These are phyloP conservation scores for Centella asiatica DNA, from an alignment of 129 eudicot species.

Conservation along the genomic window DNA sequence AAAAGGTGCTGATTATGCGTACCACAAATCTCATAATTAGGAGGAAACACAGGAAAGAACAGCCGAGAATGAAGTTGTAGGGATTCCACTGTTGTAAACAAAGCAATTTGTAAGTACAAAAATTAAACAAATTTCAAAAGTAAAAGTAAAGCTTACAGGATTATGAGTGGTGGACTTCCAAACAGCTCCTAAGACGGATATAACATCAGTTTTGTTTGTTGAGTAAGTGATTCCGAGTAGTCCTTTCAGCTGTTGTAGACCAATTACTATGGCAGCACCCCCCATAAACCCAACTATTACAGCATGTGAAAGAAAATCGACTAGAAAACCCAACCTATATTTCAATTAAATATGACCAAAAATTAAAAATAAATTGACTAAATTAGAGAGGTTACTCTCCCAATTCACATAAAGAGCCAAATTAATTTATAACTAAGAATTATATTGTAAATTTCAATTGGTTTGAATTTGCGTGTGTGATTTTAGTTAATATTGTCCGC, in stretches of 20 bases:
- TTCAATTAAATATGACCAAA: no score
- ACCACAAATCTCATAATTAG: constrained; percentile 37
- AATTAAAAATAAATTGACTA: no score
- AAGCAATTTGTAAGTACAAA: no score
- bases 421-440: no score
- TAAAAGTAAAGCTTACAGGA: constrained; percentile 47
- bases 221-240: constrained; percentile 39
- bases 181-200: constrained; percentile 52
- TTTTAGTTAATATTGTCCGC: no score
- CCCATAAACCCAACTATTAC: constrained; percentile 58
- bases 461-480: no score
- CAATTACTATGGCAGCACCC: constrained; percentile 49
- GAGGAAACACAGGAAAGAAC: constrained; percentile 49
- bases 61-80: constrained; percentile 45
- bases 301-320: constrained; percentile 56
- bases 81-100: constrained; percentile 40
- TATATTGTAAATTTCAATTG: no score
- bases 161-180: constrained; percentile 36
- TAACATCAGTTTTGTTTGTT: constrained; percentile 42
- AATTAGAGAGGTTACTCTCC: no score
- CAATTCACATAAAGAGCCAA: no score
- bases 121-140: no score
- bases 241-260: constrained; percentile 61
- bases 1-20: no score
- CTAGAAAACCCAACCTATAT: constrained; percentile 56